phyloP scores from a whole-genome alignment of 2,329 filamentous ascomycete species.

The Thielaviopsis ethacetica region DNA sequence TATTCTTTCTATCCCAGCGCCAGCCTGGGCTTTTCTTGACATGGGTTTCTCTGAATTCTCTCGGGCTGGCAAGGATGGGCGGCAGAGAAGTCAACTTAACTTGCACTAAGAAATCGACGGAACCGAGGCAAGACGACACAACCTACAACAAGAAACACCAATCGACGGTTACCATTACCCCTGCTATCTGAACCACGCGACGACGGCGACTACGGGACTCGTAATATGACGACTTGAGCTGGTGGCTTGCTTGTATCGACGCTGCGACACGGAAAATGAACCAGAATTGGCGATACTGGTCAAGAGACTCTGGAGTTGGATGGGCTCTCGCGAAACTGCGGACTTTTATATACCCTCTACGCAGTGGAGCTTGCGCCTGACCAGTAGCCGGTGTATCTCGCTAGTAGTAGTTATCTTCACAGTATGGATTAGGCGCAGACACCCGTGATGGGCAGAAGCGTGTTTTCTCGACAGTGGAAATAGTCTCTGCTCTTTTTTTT shows the following conservation, averaged over 20 bases:
- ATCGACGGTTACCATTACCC: too few relatives aligned
- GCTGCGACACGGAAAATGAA: neutral
- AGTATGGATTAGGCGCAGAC: neutral
- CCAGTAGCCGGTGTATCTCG: neutral
- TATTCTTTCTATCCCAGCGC: constrained; percentile 2
- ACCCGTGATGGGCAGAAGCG: neutral
- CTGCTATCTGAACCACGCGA: too few relatives aligned
- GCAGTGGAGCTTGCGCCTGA: neutral
- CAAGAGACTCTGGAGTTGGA: neutral
- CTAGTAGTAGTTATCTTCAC: neutral
- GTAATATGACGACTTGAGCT: too few relatives aligned
- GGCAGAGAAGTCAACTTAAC: neutral
- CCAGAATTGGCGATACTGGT: too few relatives aligned
- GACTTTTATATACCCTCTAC: neutral
- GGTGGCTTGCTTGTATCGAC: neutral
- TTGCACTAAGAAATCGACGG: neutral
- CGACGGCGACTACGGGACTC: too few relatives aligned
- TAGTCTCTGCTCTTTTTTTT: neutral
- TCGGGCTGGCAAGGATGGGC: neutral
- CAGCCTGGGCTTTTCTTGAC: constrained; percentile 5
- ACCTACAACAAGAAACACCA: neutral
- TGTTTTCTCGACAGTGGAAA: neutral
- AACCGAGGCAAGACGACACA: neutral
- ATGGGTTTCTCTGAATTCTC: neutral
- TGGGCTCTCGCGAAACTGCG: neutral